Conservation (phyloP, 2,329 filamentous ascomycete species). For the Periglandula ipomoeae region DNA sequence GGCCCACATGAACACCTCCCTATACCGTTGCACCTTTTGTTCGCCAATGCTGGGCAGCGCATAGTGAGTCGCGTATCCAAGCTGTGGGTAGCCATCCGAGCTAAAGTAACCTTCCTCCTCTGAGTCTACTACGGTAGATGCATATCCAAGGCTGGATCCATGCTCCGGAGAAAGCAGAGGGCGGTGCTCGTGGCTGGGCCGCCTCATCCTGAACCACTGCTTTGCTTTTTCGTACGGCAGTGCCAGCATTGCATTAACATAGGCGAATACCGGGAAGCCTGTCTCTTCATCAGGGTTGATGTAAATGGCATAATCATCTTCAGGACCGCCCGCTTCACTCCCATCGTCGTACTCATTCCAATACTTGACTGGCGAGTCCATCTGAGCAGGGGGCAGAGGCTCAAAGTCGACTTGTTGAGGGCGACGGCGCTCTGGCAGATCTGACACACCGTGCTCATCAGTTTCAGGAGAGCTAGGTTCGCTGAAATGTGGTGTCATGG, state of each 20-base stretch:
- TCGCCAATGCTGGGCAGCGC: slow-evolving; percentile 43
- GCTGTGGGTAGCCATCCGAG: slow-evolving; percentile 37
- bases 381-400: slow-evolving; percentile 20
- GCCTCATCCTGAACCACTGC: slow-evolving; percentile 35
- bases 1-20: slow-evolving; percentile 45
- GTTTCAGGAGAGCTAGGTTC: slow-evolving; percentile 30
- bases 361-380: slow-evolving; percentile 39
- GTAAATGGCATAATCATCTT: slow-evolving; percentile 62
- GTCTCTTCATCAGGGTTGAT: slow-evolving; percentile 57
- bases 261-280: slow-evolving; percentile 54
- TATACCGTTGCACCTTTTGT: slow-evolving; percentile 39
- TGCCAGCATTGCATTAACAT: slow-evolving; percentile 43
- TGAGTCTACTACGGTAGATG: slow-evolving; percentile 26
- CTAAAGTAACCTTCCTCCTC: slow-evolving; percentile 43
- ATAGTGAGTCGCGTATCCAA: slow-evolving; percentile 46
- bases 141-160: slow-evolving; percentile 19
- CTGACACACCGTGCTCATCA: slow-evolving; percentile 14
- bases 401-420: slow-evolving; percentile 19
- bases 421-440: slow-evolving; percentile 2
- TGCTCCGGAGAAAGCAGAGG: slow-evolving; percentile 11
- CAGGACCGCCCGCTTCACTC: slow-evolving; percentile 53
- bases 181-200: slow-evolving; percentile 14
- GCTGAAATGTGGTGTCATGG: slow-evolving; percentile 31
- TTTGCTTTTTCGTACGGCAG: slow-evolving; percentile 42
- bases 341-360: slow-evolving; percentile 87